Percentiles rank a stretch among this genome's conserved stretches.
phyloP scores from a whole-genome alignment of 345 rosid species.

The Eutrema heterophyllum region DNA sequence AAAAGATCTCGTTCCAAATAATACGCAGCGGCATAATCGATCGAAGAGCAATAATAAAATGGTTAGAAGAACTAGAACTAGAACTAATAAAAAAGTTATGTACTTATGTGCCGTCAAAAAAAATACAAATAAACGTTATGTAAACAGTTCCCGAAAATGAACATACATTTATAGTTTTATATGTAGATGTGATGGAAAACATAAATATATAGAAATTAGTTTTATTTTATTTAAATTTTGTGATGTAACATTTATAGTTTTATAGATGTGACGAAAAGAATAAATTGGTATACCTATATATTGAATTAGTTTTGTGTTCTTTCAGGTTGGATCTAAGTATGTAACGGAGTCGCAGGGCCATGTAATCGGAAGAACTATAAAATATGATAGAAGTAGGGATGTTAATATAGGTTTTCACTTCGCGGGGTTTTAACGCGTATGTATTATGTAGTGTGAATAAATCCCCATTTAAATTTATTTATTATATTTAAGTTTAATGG shows the following conservation, averaged over 20 bases:
- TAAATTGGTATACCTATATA: background rate
- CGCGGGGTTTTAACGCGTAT: no score
- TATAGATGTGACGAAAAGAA: background rate
- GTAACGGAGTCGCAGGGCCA: background rate
- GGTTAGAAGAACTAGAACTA: background rate
- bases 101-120: background rate
- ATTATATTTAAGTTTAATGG: no score
- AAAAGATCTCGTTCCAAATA: background rate
- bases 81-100: background rate
- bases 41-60: background rate
- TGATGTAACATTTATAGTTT: background rate
- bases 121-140: background rate
- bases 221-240: background rate
- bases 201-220: background rate
- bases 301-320: background rate
- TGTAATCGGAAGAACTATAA: constrained; percentile 1
- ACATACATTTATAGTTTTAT: background rate
- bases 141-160: background rate
- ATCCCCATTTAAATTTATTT: no score
- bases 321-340: background rate
- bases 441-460: no score
- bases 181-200: background rate
- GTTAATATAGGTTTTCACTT: no score
- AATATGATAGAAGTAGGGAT: background rate
- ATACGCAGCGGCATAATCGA: background rate